Evolutionary conservation across 2,329 filamentous ascomycete genomes (phyloP).

Genomic region (Talaromyces pinophilus): DNA sequence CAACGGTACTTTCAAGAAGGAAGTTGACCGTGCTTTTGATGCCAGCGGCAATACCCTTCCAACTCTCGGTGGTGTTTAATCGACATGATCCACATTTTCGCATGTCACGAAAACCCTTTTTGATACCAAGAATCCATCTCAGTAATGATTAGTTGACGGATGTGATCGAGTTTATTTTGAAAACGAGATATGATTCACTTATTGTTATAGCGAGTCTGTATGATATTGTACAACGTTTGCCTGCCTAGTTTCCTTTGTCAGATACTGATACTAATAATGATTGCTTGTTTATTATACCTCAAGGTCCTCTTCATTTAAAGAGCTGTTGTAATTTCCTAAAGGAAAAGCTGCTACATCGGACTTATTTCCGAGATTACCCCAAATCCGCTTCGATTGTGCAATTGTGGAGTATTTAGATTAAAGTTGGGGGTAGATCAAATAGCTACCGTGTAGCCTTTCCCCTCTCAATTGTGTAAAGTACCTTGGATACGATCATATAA

Average conservation of each 20-base stretch:
- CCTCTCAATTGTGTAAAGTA: neutral
- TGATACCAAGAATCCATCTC: slow-evolving; percentile 9
- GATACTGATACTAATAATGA: slow-evolving; percentile 10
- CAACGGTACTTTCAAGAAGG: slow-evolving; percentile 29
- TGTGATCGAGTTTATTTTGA: neutral
- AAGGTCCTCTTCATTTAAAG: no score
- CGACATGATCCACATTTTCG: neutral
- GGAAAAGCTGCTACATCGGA: neutral
- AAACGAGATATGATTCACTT: neutral
- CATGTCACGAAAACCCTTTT: neutral
- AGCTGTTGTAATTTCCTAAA: neutral
- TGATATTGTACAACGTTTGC: slow-evolving; percentile 13
- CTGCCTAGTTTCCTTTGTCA: slow-evolving; percentile 10
- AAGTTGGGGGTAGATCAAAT: neutral
- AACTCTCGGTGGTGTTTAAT: slow-evolving; percentile 7
- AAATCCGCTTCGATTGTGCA: slow-evolving; percentile 5
- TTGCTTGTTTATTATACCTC: neutral
- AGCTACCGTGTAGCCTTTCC: neutral
- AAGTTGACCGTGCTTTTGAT: slow-evolving; percentile 37
- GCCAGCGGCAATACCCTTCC: slow-evolving; percentile 21
- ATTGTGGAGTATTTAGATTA: neutral
- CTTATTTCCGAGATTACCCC: neutral
- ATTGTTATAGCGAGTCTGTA: slow-evolving; percentile 7
- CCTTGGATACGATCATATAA: neutral
- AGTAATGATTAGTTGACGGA: neutral